Evolutionary conservation across 805 yeast species (phyloP).

Genomic region (Komagataella kurtzmanii): DNA sequence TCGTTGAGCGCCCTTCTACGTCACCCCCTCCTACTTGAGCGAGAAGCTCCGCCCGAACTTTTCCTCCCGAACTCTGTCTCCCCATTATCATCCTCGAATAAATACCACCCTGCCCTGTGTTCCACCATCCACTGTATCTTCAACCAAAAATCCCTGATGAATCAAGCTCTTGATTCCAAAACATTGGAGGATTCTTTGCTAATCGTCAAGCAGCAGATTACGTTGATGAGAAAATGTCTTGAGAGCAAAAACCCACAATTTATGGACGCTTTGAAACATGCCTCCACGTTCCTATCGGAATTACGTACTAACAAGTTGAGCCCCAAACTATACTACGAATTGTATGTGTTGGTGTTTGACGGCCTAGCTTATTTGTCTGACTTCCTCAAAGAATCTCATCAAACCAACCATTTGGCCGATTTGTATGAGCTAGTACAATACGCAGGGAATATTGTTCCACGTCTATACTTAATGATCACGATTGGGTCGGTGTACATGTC

Average conservation of each 20-base stretch:
- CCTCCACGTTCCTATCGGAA: slow-evolving; percentile 71
- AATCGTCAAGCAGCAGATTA: slow-evolving; percentile 56
- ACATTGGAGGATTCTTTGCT: slow-evolving; percentile 28
- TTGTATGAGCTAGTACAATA: slow-evolving; percentile 91
- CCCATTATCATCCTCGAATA: not conserved
- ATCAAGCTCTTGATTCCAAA: slow-evolving; percentile 9
- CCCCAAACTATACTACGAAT: slow-evolving; percentile 89
- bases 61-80: not conserved
- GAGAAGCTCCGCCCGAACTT: not conserved
- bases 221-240: slow-evolving; percentile 64
- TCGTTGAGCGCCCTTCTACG: not conserved
- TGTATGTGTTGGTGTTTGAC: slow-evolving; percentile 76
- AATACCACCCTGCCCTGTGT: not conserved
- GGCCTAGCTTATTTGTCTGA: slow-evolving; percentile 56
- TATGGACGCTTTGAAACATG: slow-evolving; percentile 82
- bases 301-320: slow-evolving; percentile 60
- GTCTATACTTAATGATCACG: slow-evolving; percentile 88
- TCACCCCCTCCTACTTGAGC: not conserved
- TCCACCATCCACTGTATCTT: not conserved
- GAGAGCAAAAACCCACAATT: slow-evolving; percentile 43
- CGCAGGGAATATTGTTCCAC: slow-evolving; percentile 85
- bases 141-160: slow-evolving; percentile 6
- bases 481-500: slow-evolving; percentile 86
- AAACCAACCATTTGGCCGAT: slow-evolving; percentile 67
- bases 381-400: slow-evolving; percentile 55